phyloP scores from a whole-genome alignment of 768 basidiomycete species.

The Boletellus ananas region DNA sequence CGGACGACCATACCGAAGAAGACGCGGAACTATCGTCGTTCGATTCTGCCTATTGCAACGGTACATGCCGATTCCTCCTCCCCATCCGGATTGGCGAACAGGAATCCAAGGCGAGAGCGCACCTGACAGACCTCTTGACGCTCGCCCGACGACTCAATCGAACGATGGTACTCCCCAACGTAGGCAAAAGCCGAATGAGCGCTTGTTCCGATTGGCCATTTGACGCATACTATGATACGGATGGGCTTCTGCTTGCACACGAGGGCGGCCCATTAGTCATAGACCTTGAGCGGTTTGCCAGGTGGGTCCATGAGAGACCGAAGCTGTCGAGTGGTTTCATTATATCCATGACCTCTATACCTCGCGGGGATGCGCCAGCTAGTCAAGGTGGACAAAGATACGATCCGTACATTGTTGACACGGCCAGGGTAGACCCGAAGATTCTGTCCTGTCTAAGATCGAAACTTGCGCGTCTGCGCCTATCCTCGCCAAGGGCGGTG shows the following conservation, averaged over 20 bases:
- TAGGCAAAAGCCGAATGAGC: conserved; percentile 52
- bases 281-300: conserved; percentile 36
- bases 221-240: conserved; percentile 46
- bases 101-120: conserved; percentile 54
- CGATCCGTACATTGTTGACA: conserved; percentile 1
- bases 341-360: conserved; percentile 31
- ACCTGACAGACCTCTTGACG: conserved; percentile 48
- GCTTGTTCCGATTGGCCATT: conserved; percentile 49
- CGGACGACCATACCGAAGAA: background rate
- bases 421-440: conserved; percentile 8
- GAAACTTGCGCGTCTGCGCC: conserved; percentile 13
- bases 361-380: conserved; percentile 2
- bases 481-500: conserved; percentile 2
- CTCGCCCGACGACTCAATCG: conserved; percentile 50
- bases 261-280: conserved; percentile 18
- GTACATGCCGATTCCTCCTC: conserved; percentile 45
- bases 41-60: conserved; percentile 22
- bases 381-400: background rate
- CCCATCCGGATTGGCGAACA: conserved; percentile 51
- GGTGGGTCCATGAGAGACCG: conserved; percentile 34
- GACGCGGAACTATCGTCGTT: conserved; percentile 3
- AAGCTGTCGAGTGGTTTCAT: conserved; percentile 32
- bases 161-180: conserved; percentile 59
- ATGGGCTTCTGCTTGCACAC: conserved; percentile 13
- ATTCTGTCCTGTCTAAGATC: conserved; percentile 19